A percentile compares a stretch with the other conserved stretches of the same genome.
These are phyloP conservation scores for Macrotyloma uniflorum DNA, from an alignment of 306 rosid genomes.

Conservation along the genomic window DNA sequence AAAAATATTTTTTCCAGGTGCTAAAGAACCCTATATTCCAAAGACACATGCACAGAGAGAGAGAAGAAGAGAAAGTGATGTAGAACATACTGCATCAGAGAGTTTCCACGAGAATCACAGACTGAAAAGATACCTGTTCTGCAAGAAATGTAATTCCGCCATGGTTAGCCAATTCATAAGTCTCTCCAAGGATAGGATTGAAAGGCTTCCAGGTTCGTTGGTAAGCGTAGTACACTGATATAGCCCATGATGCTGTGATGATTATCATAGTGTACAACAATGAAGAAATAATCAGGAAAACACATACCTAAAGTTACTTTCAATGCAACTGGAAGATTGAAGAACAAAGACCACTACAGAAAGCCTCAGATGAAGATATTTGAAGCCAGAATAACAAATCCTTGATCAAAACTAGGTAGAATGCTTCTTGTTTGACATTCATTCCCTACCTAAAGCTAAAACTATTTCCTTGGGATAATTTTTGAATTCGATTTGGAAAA, in stretches of 20 bases:
- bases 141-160: conserved; percentile 76
- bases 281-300: conserved; percentile 22
- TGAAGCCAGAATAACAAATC: conserved; percentile 1
- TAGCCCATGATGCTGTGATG: conserved; percentile 88
- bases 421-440: conserved; percentile 10
- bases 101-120: conserved; percentile 17
- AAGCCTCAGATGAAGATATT: conserved; percentile 11
- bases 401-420: conserved; percentile 13
- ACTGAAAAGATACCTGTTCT: conserved; percentile 74
- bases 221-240: conserved; percentile 88
- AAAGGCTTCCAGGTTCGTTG: conserved; percentile 98
- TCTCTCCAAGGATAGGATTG: conserved; percentile 97
- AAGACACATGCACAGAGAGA: not conserved
- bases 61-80: not conserved
- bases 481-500: not conserved
- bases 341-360: conserved; percentile 5
- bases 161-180: conserved; percentile 83
- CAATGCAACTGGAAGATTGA: not conserved
- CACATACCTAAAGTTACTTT: conserved; percentile 5
- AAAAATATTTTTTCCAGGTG: conserved; percentile 18
- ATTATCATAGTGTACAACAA: conserved; percentile 11
- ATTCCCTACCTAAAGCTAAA: conserved; percentile 25
- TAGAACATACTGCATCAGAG: not conserved
- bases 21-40: not conserved
- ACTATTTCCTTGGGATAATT: not conserved